Evolutionary conservation across 805 yeast genomes (phyloP), one percentile per base, ranked within the genome.

Genomic region (Kodamaea kakaduensis): DNA sequence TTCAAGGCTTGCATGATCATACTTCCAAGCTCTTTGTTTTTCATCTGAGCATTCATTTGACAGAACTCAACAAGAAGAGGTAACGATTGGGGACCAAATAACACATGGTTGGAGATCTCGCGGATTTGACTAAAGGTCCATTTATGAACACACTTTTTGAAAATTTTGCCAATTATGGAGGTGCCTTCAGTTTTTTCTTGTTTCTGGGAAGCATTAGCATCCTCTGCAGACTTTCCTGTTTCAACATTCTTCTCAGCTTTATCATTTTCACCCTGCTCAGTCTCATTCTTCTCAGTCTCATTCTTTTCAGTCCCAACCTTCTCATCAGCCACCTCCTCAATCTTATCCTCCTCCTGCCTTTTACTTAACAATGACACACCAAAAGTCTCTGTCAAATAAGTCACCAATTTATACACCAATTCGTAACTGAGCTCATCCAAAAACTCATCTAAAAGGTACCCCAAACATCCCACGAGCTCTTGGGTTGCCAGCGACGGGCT

Each of bases 391-490:
- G 51, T 55, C 27, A 63, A 47, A 21, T 44, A 49, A n/a, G 52
- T 43, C 3, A 61, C 28, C 5, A 61, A 37, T 25, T 50, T 53
- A 34, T 51, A 46, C 1, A 55, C 38, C n/a, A 34, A 31, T 3
- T 52, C 56, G 34, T 43, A 54, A 0, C 57, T 31, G 6, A 50
- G 23, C 0, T 33, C 45, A 12, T 40, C 38, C 27, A 59, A 53
- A 24, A 62, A 43, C 6, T 38, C 34, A 9, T 47, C 49, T 24
- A 61, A 42, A 6, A 54, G 44, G 17, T 32, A 33, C 1, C 66
- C 64, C 16, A 63, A 27, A 31, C 46, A 60, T 12, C 62, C 66
- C 14, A 62, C 50, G 14, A 63, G 50, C 28, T 60, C 65, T 28
- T 37, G 47, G 0, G 66, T 61, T 5, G 52, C 36, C n/a, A 57